A percentile compares a stretch with the other conserved stretches of the same genome.
Conservation (phyloP, 202 grass and related monocot genomes). For the Carex arenaria region DNA sequence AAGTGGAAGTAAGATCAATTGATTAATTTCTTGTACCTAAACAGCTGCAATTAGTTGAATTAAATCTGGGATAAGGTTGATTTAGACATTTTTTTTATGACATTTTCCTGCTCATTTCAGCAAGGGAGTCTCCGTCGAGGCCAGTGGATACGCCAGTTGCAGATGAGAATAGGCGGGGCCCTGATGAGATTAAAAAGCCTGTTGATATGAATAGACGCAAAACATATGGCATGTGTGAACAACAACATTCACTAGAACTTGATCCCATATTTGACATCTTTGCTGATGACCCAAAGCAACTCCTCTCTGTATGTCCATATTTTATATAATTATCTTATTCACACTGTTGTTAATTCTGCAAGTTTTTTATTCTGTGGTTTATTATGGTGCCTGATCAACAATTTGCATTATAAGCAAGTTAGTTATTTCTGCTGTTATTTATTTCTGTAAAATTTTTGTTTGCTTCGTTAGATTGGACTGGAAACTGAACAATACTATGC, state of each 20-base stretch:
- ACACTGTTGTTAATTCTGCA: background rate
- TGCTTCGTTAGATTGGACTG: constrained; percentile 61
- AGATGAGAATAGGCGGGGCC: constrained; percentile 38
- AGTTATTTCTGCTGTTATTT: constrained; percentile 23
- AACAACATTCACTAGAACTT: constrained; percentile 42
- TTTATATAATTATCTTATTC: background rate
- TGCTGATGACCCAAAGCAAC: constrained; percentile 47
- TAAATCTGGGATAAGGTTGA: background rate
- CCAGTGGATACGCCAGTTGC: constrained; percentile 48
- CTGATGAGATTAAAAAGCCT: constrained; percentile 13
- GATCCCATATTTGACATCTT: constrained; percentile 53
- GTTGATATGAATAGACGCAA: constrained; percentile 60
- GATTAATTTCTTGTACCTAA: background rate
- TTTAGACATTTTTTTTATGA: background rate
- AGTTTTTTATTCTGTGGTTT: background rate
- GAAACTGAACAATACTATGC: constrained; percentile 70
- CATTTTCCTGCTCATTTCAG: constrained; percentile 42
- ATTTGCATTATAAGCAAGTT: background rate
- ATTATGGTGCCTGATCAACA: background rate
- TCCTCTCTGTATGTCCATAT: constrained; percentile 61
- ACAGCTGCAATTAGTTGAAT: background rate
- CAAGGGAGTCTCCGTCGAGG: constrained; percentile 43
- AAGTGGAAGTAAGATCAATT: background rate
- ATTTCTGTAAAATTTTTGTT: constrained; percentile 26
- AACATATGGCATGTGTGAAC: constrained; percentile 58